Evolutionary conservation across 495 filamentous ascomycete species (phyloP).

Genomic region (Podospora conica): DNA sequence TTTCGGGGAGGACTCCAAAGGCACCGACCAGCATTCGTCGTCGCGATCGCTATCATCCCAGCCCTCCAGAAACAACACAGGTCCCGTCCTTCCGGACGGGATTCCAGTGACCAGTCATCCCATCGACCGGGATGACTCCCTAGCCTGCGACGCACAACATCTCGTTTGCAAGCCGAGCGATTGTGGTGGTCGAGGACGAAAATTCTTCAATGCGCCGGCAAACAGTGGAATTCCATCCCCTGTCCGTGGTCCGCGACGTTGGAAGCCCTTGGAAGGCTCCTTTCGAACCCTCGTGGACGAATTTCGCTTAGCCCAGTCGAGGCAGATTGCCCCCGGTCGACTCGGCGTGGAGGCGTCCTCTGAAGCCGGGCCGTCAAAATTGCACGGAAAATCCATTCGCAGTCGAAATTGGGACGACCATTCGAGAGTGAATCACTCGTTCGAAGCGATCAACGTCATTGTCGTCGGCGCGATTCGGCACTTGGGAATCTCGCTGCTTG

Average conservation of each 20-base stretch:
- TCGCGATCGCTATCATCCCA: neutral
- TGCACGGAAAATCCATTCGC: slow-evolving; percentile 10
- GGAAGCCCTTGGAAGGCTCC: slow-evolving; percentile 4
- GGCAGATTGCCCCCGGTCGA: slow-evolving; percentile 17
- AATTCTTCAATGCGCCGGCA: slow-evolving; percentile 28
- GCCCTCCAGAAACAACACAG: neutral
- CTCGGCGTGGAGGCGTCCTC: slow-evolving; percentile 18
- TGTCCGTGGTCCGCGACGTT: slow-evolving; percentile 15
- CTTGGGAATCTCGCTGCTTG: slow-evolving; percentile 5
- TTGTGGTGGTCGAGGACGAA: slow-evolving; percentile 20
- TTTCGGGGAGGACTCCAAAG: neutral
- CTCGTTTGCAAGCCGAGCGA: slow-evolving; percentile 12
- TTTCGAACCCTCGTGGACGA: slow-evolving; percentile 19
- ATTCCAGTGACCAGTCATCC: neutral
- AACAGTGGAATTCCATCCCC: slow-evolving; percentile 22
- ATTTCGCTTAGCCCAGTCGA: slow-evolving; percentile 29
- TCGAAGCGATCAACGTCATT: neutral
- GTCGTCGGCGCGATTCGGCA: neutral
- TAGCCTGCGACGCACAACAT: slow-evolving; percentile 9
- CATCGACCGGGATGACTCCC: neutral
- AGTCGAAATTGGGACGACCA: slow-evolving; percentile 16
- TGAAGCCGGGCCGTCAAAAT: slow-evolving; percentile 25
- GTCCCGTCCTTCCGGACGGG: slow-evolving; percentile 18
- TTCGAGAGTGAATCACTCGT: slow-evolving; percentile 1
- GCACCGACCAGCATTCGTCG: neutral